Evolutionary conservation across 2,329 filamentous ascomycete genomes (phyloP), one percentile per base, ranked within the genome.

Genomic region (Calonectria hawksworthii): DNA sequence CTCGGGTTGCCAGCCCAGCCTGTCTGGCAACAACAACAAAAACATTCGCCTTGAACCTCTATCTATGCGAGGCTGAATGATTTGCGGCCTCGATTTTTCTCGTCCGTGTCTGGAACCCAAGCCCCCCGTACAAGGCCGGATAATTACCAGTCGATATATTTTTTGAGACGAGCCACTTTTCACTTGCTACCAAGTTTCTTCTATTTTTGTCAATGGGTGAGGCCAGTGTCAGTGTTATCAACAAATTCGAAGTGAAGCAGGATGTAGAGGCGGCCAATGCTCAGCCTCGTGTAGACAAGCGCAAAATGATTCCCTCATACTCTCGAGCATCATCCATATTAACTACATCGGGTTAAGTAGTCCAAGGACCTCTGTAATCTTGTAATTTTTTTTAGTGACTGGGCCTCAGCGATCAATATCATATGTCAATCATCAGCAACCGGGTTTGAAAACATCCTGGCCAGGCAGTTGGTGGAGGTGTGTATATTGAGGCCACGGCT

Each of bases 231-330:
- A 41, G 23, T 41, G n/a, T 63, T 41, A 4, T 63, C 36, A 38
- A 63, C 34, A 41, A 28, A 41, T 63, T 38, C 34, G 23, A 11
- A 16, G 34, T 63, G 13, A n/a, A 41, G 38, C 41, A 8, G 14
- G 34, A 38, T 4, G 10, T 34, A 9, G 18, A 7, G 16, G 16
- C 41, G 34, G 56, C 56, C 56, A 63, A 41, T 41, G 56, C 56
- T 63, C 56, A 63, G 56, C 56, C 56, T 63, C 56, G 56, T 63
- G 38, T 63, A 63, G 56, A 63, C 8, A 41, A 26, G 26, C 36
- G 36, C 56, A 63, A 63, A 63, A 63, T 38, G 26, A 41, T 23
- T 41, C 16, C 5, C 34, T 41, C 23, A 16, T 38, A 10, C 23
- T 41, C 56, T 13, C n/a, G 34, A 41, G 36, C 36, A 4, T 36